These are phyloP conservation scores for Hymenoscyphus repandus DNA, from an alignment of 2,329 filamentous ascomycete genomes.

Conservation along the genomic window DNA sequence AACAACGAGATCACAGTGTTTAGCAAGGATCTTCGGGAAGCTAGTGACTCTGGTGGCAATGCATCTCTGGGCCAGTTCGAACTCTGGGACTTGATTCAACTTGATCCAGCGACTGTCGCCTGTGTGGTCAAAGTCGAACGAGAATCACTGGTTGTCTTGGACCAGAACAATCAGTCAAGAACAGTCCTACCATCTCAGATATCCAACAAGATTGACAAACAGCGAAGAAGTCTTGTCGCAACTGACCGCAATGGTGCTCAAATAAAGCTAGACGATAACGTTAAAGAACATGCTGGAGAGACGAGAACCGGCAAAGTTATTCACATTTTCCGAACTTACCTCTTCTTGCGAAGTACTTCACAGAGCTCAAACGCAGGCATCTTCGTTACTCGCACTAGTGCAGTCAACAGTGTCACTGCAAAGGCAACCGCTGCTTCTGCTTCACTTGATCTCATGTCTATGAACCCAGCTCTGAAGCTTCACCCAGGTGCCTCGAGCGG, in stretches of 20 bases:
- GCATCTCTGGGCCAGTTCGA: slow-evolving; percentile 83
- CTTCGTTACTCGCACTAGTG: slow-evolving; percentile 79
- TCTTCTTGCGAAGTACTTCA: slow-evolving; percentile 83
- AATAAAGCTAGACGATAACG: slow-evolving; percentile 84
- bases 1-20: slow-evolving; percentile 96
- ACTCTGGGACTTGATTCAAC: slow-evolving; percentile 88
- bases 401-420: slow-evolving; percentile 86
- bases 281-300: slow-evolving; percentile 85
- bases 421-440: slow-evolving; percentile 64
- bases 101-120: slow-evolving; percentile 87
- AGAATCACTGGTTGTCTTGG: slow-evolving; percentile 82
- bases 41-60: slow-evolving; percentile 84
- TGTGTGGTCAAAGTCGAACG: slow-evolving; percentile 94
- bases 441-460: slow-evolving; percentile 78
- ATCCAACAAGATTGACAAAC: slow-evolving; percentile 74
- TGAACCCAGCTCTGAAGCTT: slow-evolving; percentile 86
- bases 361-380: slow-evolving; percentile 84
- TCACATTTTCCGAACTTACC: slow-evolving; percentile 87
- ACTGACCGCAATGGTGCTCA: slow-evolving; percentile 92
- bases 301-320: slow-evolving; percentile 82
- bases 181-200: slow-evolving; percentile 88
- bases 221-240: slow-evolving; percentile 75
- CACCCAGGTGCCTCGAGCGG: slow-evolving; percentile 51
- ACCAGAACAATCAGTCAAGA: slow-evolving; percentile 80
- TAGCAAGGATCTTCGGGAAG: slow-evolving; percentile 91